Base-by-base conservation (phyloP, 768 basidiomycete genomes). In the Termitomyces sp. region DNA sequence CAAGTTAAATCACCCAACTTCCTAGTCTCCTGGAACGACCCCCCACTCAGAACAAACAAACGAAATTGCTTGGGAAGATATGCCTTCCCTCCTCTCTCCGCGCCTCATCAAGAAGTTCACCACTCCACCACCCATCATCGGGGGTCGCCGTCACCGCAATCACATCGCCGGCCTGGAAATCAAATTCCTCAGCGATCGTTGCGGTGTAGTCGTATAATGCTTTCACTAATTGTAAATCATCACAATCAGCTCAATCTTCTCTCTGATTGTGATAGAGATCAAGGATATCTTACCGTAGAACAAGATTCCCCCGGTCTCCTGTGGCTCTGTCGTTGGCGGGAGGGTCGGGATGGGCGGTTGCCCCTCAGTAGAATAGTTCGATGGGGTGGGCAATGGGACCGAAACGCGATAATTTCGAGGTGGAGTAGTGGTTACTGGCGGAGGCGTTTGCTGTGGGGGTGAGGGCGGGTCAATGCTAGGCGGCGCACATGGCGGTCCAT, bases 121-220 rank as follows among this genome's bases (percentile, higher is more conserved):
- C 96, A 62, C 87, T 90, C 96, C 95, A 98, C 96, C 96, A 98
- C 1, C 96, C 96, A 68, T 97, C 95, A 65, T 95, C 94, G 9
- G 95, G 95, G 17, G 94, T 95, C 9, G 85, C 83, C 0, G 93
- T 96, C 21, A 98, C 95, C 1, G 95, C 95, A 63, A 98, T 97
- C 60, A 97, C 88, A 74, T 98, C 96, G n/a, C 90, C 92, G 12
- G 85, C 75, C 68, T 95, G 92, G 82, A 98, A 98, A 73, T 95
- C 90, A 72, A 98, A 98, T 72, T 98, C 96, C 66, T 95, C 93
- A 2, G 89, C 83, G 59, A 89, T 92, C 7, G 88, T 85, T 5
- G 91, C 92, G 0, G 75, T 75, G 68, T 95, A 95, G 73, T 94
- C 89, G 66, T 92, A 96, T 57, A 95, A 74, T 48, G 93, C 94